These are phyloP conservation scores for Exserohilum turcica DNA, from an alignment of 2,329 filamentous ascomycete genomes.

Conservation along the genomic window DNA sequence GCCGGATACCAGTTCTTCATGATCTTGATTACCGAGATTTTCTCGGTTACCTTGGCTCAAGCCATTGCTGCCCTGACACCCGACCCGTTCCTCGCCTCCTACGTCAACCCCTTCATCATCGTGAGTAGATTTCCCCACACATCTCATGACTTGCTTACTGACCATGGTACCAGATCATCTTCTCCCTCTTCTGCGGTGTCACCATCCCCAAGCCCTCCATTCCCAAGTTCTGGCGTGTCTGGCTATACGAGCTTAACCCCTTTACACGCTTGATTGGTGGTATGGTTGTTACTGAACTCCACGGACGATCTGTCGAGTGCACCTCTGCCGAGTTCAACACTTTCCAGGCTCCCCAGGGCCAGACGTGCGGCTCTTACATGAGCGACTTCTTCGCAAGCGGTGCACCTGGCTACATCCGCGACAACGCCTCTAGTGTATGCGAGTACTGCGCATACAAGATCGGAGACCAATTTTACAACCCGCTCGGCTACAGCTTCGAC, in stretches of 20 bases:
- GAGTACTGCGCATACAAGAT: conserved; percentile 81
- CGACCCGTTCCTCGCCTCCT: conserved; percentile 75
- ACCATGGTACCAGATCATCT: conserved; percentile 69
- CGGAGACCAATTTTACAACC: conserved; percentile 78
- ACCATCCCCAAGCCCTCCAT: conserved; percentile 80
- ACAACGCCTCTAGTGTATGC: conserved; percentile 69
- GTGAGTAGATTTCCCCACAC: conserved; percentile 6
- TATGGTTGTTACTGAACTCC: conserved; percentile 78
- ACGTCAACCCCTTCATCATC: conserved; percentile 68
- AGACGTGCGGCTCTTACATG: conserved; percentile 79
- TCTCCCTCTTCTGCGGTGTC: conserved; percentile 86
- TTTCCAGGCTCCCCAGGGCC: conserved; percentile 69
- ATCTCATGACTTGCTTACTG: not conserved
- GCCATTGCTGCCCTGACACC: conserved; percentile 78
- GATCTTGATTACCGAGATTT: conserved; percentile 80
- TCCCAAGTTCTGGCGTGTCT: conserved; percentile 75
- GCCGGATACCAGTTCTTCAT: conserved; percentile 90
- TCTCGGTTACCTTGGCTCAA: conserved; percentile 77
- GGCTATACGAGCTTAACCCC: conserved; percentile 82
- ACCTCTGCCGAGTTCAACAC: conserved; percentile 64
- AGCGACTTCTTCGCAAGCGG: conserved; percentile 68
- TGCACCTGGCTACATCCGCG: conserved; percentile 73
- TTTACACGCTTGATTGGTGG: conserved; percentile 82
- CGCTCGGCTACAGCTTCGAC: conserved; percentile 68
- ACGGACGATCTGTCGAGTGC: conserved; percentile 68